Percentiles rank a stretch among this genome's conserved stretches.
Conservation (phyloP, 176 grass and related monocot species). For the Lolium multiflorum region DNA sequence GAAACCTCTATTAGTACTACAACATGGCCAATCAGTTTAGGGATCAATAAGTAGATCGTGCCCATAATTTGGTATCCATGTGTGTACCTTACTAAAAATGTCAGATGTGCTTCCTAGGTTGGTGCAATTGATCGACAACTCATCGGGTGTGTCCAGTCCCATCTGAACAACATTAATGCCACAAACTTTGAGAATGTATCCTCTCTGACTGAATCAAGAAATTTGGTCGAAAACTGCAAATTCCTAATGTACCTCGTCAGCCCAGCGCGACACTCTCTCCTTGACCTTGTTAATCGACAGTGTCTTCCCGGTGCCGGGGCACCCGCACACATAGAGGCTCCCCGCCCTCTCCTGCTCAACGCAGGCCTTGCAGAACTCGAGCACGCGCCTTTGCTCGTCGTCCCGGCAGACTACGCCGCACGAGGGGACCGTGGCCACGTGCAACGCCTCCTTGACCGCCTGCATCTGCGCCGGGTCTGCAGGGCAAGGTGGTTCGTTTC, state of each 20-base stretch:
- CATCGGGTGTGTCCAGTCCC: slow-evolving; percentile 66
- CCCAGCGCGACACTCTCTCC: slow-evolving; percentile 56
- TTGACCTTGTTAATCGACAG: slow-evolving; percentile 79
- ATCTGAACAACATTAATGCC: slow-evolving; percentile 43
- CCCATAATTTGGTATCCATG: neutral
- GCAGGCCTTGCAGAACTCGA: slow-evolving; percentile 73
- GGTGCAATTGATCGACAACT: slow-evolving; percentile 85
- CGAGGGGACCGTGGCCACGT: slow-evolving; percentile 70
- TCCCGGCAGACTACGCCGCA: slow-evolving; percentile 72
- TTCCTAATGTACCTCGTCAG: slow-evolving; percentile 61
- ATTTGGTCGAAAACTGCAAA: neutral
- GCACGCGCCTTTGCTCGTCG: slow-evolving; percentile 68
- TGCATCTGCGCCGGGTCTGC: slow-evolving; percentile 80
- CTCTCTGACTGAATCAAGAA: slow-evolving; percentile 17
- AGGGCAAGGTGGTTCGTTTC: neutral
- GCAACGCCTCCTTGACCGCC: slow-evolving; percentile 80
- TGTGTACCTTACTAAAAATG: slow-evolving; percentile 92
- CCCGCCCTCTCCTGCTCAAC: slow-evolving; percentile 66
- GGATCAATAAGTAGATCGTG: neutral
- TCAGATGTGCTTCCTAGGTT: slow-evolving; percentile 69
- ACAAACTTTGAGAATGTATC: slow-evolving; percentile 15
- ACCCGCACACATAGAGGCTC: slow-evolving; percentile 84
- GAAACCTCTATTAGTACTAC: slow-evolving; percentile 37
- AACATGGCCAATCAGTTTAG: neutral
- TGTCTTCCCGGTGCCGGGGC: slow-evolving; percentile 92